Evolutionary conservation across 108 stramenopile genomes (phyloP).

Genomic region (Chaetoceros muelleri): DNA sequence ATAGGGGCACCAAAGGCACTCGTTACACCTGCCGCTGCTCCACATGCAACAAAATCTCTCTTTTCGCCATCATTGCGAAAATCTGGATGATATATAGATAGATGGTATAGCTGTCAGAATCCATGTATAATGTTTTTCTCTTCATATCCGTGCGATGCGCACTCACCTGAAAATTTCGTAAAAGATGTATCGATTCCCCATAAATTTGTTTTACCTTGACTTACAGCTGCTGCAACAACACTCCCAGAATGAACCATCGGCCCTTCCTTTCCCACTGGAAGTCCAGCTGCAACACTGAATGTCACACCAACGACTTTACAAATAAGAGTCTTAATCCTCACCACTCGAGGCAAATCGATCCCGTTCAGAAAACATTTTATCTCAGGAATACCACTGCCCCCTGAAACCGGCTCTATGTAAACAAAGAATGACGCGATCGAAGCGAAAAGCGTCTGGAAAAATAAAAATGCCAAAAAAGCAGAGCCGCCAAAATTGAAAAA

Average conservation of each 20-base stretch:
- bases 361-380: slow-evolving; percentile 97
- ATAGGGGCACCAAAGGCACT: slow-evolving; percentile 96
- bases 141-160: no score
- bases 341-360: slow-evolving; percentile 79
- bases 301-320: slow-evolving; percentile 92
- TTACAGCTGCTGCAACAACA: slow-evolving; percentile 76
- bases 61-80: slow-evolving; percentile 87
- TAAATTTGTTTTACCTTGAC: slow-evolving; percentile 78
- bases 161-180: slow-evolving; percentile 82
- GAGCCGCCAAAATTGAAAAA: slow-evolving; percentile 32
- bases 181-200: slow-evolving; percentile 88
- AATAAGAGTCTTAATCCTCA: slow-evolving; percentile 86
- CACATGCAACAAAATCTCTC: slow-evolving; percentile 94
- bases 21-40: slow-evolving; percentile 90
- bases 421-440: slow-evolving; percentile 73
- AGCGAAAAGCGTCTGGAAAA: slow-evolving; percentile 75
- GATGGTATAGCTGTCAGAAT: no score
- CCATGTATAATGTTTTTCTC: no score
- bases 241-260: slow-evolving; percentile 87
- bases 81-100: no score
- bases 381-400: slow-evolving; percentile 96
- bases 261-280: slow-evolving; percentile 97
- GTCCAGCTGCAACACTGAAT: slow-evolving; percentile 84
- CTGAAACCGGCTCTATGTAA: slow-evolving; percentile 81
- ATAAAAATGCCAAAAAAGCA: slow-evolving; percentile 63